Base-by-base conservation (phyloP, 2,329 filamentous ascomycete species). In the Geosmithia flava region DNA sequence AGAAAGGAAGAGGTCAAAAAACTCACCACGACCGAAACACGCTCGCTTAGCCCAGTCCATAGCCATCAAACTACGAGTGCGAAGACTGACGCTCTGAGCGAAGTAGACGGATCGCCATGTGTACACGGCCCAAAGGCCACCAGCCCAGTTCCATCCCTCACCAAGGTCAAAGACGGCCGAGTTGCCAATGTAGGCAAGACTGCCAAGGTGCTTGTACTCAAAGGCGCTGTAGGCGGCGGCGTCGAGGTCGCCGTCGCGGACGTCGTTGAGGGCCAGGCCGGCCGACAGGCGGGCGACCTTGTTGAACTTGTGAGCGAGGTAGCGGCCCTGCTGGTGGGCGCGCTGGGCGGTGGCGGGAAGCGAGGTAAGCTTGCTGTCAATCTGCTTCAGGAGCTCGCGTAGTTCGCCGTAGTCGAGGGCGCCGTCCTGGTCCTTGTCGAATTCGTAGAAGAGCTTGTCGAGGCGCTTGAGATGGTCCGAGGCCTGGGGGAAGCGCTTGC, bases 21-120 rank as follows among this genome's bases (percentile, higher is more conserved):
- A 71, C 83, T 71, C 68, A 96, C 91, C 93, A 82, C 93, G 78
- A 55, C 93, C 93, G 70, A 98, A 98, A 20, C 98, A 67, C 13
- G 88, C 87, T 62, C 94, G 77, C 78, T 97, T 98, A n/a, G 81
- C 83, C 93, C 93, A 98, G 64, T 98, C 93, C 93, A 98, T 96
- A 17, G 89, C 89, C 66, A 98, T 73, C 59, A 98, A 67, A 54
- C 88, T 78, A 53, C 91, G 79, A 23, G 93, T 98, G 55, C 93
- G 74, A 51, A 97, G 76, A 65, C 90, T 96, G 45, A 98, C 93
- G 60, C 88, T 95, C 72, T 98, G 88, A 13, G 93, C 89, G 70
- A 98, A 98, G 68, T 98, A 98, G 15, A 96, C 84, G 54, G 87
- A 90, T 52, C 93, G 75, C 93, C 93, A 98, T 33, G 95, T 79